Evolutionary conservation across 768 basidiomycete genomes (phyloP).

Genomic region (Termitomyces heimii): DNA sequence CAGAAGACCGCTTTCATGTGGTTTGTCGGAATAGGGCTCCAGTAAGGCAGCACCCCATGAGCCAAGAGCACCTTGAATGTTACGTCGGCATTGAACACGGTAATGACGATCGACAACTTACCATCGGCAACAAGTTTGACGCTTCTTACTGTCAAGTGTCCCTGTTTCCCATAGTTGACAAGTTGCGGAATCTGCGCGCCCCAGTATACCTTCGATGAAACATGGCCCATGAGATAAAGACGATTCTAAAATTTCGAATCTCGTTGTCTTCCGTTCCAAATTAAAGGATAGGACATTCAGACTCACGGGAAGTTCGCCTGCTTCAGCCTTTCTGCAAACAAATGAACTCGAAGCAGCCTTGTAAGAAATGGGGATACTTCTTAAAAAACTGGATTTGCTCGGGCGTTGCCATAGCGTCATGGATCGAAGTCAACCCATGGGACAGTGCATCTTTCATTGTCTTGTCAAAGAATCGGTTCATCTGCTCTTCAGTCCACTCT

Average conservation of each 20-base stretch:
- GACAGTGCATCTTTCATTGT: conserved; percentile 66
- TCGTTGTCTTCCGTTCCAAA: not conserved
- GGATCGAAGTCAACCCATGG: conserved; percentile 80
- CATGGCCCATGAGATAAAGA: conserved; percentile 55
- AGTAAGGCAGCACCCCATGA: conserved; percentile 90
- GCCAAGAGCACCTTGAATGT: conserved; percentile 68
- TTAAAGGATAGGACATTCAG: not conserved
- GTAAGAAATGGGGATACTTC: conserved; percentile 29
- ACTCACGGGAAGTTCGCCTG: conserved; percentile 63
- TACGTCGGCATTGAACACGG: not conserved
- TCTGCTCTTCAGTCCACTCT: conserved; percentile 51
- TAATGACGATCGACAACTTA: conserved; percentile 15
- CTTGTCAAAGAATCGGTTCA: conserved; percentile 52
- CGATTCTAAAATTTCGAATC: conserved; percentile 35
- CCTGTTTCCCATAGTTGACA: conserved; percentile 49
- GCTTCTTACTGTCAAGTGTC: conserved; percentile 51
- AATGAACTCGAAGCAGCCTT: not conserved
- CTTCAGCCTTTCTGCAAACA: conserved; percentile 55
- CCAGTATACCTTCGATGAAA: conserved; percentile 56
- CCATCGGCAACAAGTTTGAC: conserved; percentile 80
- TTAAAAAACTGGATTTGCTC: conserved; percentile 58
- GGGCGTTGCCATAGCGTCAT: conserved; percentile 64
- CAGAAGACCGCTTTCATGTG: conserved; percentile 67
- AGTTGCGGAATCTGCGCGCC: conserved; percentile 55
- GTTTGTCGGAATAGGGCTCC: conserved; percentile 79